Conservation (phyloP, 768 basidiomycete genomes). For the Lentinula raphanica region DNA sequence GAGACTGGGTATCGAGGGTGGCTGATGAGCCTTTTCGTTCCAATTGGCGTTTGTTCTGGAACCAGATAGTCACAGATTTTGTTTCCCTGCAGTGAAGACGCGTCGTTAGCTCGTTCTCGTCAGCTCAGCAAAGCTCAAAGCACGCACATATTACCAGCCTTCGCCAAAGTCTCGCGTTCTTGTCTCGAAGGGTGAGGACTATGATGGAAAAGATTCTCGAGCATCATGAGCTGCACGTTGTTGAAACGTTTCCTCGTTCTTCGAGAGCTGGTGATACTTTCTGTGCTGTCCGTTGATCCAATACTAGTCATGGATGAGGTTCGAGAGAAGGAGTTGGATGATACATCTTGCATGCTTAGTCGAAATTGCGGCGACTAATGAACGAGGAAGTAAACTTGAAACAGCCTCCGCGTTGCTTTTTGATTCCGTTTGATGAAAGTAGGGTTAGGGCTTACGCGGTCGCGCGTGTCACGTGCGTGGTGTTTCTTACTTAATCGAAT, state of each 20-base stretch:
- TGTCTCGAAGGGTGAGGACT: slow-evolving; percentile 73
- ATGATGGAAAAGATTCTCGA: slow-evolving; percentile 69
- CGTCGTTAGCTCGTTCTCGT: slow-evolving; percentile 3
- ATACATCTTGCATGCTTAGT: not conserved
- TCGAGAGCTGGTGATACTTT: slow-evolving; percentile 27
- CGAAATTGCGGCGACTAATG: not conserved
- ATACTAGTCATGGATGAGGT: slow-evolving; percentile 55
- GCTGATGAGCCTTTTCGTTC: slow-evolving; percentile 26
- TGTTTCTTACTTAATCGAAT: not conserved
- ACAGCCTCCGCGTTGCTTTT: not conserved
- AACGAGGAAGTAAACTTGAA: not conserved
- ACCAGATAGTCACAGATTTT: slow-evolving; percentile 76
- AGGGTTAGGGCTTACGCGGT: not conserved
- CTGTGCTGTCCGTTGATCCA: slow-evolving; percentile 41
- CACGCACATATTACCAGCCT: slow-evolving; percentile 59
- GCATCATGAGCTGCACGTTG: slow-evolving; percentile 61
- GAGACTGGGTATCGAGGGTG: slow-evolving; percentile 13
- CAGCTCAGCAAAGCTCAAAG: slow-evolving; percentile 3
- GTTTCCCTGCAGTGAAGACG: slow-evolving; percentile 42
- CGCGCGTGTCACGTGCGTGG: not conserved
- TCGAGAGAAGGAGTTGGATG: slow-evolving; percentile 31
- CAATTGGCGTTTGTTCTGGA: slow-evolving; percentile 75
- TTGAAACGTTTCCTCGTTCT: slow-evolving; percentile 71
- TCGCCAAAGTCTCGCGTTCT: slow-evolving; percentile 61
- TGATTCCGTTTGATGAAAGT: not conserved